Evolutionary conservation across 805 yeast species (phyloP), one percentile per base, ranked within the genome.

Genomic region (Saccharomycopsis sp.): DNA sequence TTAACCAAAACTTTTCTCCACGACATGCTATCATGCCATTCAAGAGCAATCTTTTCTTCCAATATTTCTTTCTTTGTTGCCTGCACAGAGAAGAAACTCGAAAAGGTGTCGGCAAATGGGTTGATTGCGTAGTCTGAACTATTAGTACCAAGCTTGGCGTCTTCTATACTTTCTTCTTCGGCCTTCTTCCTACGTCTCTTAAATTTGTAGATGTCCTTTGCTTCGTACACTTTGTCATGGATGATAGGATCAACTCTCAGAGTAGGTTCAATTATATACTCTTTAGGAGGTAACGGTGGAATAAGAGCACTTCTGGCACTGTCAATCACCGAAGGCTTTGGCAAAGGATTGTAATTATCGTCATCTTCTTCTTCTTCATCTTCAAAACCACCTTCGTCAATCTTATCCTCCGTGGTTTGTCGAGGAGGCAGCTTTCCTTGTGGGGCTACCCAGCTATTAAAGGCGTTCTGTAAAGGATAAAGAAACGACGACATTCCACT

Each of bases 1-100:
- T 80, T 80, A 1, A 86, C 87, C 19, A 87, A 68, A 1, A 85
- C 86, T 70, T 87, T 86, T 47, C 92, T 73, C 91, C 94, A 85
- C 14, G 77, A 67, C 81, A 84, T 78, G 20, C 79, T 84, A 58
- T 79, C 78, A 66, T 87, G 90, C 81, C 87, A 84, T 64, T 81
- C 80, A 53, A 87, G 69, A 0, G 91, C 92, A 55, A 86, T 85
- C 54, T 76, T 78, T 60, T 86, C 90, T 66, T 87, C 93, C 15
- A 82, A 61, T 12, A 71, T 70, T 63, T 77, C 79, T 52, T 12
- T 34, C 8, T 41, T 50, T 15, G 58, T 34, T 14, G 17, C 47
- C 14, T 7, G 49, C 23, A 24, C 54, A 3, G 29, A 25, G 23
- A 77, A 78, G 20, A 77, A 74, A 38, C 29, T 54, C 24, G 57